Evolutionary conservation across 116 monocot species (phyloP).

Genomic region (Zostera marina): DNA sequence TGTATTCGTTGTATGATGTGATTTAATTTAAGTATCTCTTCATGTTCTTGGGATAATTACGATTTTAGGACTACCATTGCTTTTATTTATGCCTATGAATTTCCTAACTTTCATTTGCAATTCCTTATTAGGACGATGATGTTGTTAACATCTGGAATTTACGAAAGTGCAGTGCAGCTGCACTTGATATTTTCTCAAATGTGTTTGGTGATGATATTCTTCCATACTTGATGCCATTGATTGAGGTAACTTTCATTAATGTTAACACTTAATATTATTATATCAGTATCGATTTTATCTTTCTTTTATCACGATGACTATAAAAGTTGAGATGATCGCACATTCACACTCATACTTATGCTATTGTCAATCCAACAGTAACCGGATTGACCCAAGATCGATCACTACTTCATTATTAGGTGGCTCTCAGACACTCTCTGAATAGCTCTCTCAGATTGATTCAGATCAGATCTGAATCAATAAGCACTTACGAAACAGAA

Average conservation of each 20-base stretch:
- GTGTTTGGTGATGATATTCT: constrained; percentile 87
- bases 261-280: no score
- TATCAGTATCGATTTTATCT: constrained; percentile 2
- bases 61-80: background rate
- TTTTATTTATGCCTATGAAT: background rate
- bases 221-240: constrained; percentile 77
- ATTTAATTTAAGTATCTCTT: background rate
- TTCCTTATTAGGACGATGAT: constrained; percentile 89
- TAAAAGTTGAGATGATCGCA: background rate
- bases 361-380: no score
- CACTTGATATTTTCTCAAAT: constrained; percentile 81
- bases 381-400: no score
- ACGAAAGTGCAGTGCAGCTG: constrained; percentile 97
- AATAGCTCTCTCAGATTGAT: no score
- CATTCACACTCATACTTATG: background rate
- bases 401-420: no score
- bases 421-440: no score
- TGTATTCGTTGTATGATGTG: background rate
- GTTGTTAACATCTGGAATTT: constrained; percentile 92
- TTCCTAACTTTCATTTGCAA: background rate
- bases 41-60: constrained; percentile 1
- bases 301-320: background rate
- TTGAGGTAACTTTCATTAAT: constrained; percentile 39
- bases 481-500: no score
- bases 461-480: no score